Evolutionary conservation across 306 rosid species (phyloP), one percentile per base, ranked within the genome.

Genomic region (Dalbergia cultrata): DNA sequence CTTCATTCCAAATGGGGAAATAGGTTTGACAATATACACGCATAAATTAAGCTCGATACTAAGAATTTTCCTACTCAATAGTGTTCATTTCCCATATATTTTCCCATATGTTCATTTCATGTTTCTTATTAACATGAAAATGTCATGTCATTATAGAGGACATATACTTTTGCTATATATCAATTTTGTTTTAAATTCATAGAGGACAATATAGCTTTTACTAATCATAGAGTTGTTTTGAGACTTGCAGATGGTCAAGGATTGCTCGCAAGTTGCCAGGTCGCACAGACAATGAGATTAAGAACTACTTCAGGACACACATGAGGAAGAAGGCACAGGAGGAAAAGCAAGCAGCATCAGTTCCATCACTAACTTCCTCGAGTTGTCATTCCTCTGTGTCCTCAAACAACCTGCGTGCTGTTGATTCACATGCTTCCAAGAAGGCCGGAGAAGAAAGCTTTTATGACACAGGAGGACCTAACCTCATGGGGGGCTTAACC

Each of bases 1-100:
- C 97, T 96, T 83, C 99, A 93, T 77, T 73, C 97, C 5, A 93
- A 96, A 81, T 96, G 97, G 98, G 99, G 99, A 35, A 96, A 96
- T 60, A 96, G 99, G 99, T 94, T 86, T 85, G 54, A 61, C 64
- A 54, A 54, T 5, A 68, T 68, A 57, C 77, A 44, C 33, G 72
- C 63, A 58, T 47, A 63, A 66, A 72, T n/a, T 31, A 70, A 14
- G 56, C 41, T 66, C 34, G 12, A 43, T 43, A 9, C 47, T 43
- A 9, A 43, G 47, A 9, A 43, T 43, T 7, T 26, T 26, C 31
- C 31, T 26, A 26, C 31, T 26, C 31, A 26, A 26, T 26, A 26
- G 31, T 26, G n/a, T n/a, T n/a, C n/a, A n/a, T n/a, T n/a, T n/a
- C n/a, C n/a, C n/a, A 26, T 26, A 2, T 26, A 26, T 26, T 1